A percentile compares a stretch with the other conserved stretches of the same genome.
These are phyloP conservation scores for Corynascus novoguineensis DNA, from an alignment of 495 filamentous ascomycete species.

Conservation along the genomic window DNA sequence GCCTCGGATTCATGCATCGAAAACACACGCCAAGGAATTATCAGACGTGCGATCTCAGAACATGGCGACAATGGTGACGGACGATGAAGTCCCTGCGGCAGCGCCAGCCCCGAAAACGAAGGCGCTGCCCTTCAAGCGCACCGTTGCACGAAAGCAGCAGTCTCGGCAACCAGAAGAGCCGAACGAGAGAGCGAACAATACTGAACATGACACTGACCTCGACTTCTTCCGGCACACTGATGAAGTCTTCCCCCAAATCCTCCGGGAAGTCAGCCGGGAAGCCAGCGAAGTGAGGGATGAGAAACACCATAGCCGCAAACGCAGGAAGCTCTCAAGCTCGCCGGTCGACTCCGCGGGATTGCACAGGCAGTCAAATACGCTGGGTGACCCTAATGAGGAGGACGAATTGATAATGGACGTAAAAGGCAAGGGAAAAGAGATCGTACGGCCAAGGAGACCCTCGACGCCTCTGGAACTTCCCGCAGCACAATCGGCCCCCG, in stretches of 20 bases:
- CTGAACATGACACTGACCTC: slow-evolving; percentile 36
- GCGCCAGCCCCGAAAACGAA: slow-evolving; percentile 48
- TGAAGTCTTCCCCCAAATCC: slow-evolving; percentile 55
- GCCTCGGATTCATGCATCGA: not conserved
- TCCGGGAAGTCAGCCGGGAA: slow-evolving; percentile 43
- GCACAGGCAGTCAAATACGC: not conserved
- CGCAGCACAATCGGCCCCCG: not conserved
- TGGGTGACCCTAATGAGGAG: slow-evolving; percentile 21
- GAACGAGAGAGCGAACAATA: slow-evolving; percentile 11
- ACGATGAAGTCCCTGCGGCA: slow-evolving; percentile 2
- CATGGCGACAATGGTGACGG: slow-evolving; percentile 13
- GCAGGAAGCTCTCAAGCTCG: slow-evolving; percentile 10
- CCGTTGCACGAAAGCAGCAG: slow-evolving; percentile 39
- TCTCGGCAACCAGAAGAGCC: too few relatives aligned
- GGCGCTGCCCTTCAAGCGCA: slow-evolving; percentile 63
- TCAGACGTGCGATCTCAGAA: too few relatives aligned
- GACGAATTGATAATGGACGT: slow-evolving; percentile 28
- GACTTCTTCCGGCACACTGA: slow-evolving; percentile 64
- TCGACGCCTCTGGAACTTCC: slow-evolving; percentile 4
- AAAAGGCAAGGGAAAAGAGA: slow-evolving; percentile 31
- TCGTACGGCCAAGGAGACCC: slow-evolving; percentile 10
- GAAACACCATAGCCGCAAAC: slow-evolving; percentile 12
- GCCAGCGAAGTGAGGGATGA: not conserved
- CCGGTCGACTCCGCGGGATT: not conserved
- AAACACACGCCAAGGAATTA: not conserved